These are phyloP conservation scores for Starmera caribaea DNA, from an alignment of 805 yeast species.

Conservation along the genomic window DNA sequence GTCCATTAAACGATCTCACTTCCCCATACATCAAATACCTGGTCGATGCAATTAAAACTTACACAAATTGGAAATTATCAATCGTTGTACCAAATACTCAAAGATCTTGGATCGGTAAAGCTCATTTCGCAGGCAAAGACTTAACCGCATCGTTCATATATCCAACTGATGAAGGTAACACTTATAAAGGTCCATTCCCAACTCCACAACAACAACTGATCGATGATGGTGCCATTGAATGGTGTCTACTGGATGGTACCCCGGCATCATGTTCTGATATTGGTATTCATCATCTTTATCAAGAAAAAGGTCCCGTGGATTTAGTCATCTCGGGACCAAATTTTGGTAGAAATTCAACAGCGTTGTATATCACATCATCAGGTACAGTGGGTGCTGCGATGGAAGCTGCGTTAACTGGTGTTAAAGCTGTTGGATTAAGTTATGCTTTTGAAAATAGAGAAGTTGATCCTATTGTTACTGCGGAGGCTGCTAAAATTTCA, in stretches of 20 bases:
- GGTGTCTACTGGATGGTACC: slow-evolving; percentile 85
- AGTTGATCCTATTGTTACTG: slow-evolving; percentile 40
- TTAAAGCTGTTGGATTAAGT: slow-evolving; percentile 68
- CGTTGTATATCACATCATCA: slow-evolving; percentile 79
- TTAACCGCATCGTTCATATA: slow-evolving; percentile 57
- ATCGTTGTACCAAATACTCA: slow-evolving; percentile 77
- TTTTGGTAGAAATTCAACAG: slow-evolving; percentile 87
- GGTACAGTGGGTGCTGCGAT: slow-evolving; percentile 97
- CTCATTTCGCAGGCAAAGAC: slow-evolving; percentile 78
- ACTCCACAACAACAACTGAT: slow-evolving; percentile 33
- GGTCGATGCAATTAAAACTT: slow-evolving; percentile 52
- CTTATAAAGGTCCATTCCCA: slow-evolving; percentile 60
- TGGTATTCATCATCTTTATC: slow-evolving; percentile 65
- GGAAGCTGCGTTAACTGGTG: slow-evolving; percentile 73
- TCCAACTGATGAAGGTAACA: slow-evolving; percentile 40
- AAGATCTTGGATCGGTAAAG: slow-evolving; percentile 96
- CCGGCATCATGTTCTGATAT: slow-evolving; percentile 95
- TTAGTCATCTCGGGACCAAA: slow-evolving; percentile 92
- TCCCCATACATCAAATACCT: slow-evolving; percentile 84
- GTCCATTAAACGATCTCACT: slow-evolving; percentile 71
- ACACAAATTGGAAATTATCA: slow-evolving; percentile 78
- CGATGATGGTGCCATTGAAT: slow-evolving; percentile 45
- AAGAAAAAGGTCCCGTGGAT: slow-evolving; percentile 55
- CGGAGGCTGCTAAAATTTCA: slow-evolving; percentile 59
- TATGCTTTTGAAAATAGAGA: slow-evolving; percentile 61